phyloP scores from a whole-genome alignment of 2,329 filamentous ascomycete species.

The Colletotrichum eremochloae region DNA sequence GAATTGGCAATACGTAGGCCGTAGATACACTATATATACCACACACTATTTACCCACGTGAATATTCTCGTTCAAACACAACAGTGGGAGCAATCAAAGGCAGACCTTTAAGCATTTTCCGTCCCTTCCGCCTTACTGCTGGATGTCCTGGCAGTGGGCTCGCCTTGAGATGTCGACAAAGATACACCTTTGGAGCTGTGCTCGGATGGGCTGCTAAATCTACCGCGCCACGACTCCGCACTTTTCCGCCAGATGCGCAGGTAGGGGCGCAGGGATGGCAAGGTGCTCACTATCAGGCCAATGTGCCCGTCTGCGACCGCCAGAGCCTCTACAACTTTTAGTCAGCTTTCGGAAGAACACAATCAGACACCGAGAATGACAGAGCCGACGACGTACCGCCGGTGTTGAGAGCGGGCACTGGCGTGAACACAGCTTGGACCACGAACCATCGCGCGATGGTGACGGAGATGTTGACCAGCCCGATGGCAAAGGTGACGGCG shows the following conservation, averaged over 20 bases:
- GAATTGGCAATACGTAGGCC: too few relatives aligned
- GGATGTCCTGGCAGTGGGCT: neutral
- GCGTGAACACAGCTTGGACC: neutral
- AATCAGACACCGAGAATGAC: rapidly evolving
- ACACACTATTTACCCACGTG: too few relatives aligned
- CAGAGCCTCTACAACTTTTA: neutral
- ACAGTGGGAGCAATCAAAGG: neutral
- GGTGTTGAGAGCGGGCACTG: neutral
- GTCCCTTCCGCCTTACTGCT: neutral
- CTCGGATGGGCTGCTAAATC: neutral
- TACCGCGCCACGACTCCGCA: too few relatives aligned
- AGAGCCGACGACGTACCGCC: neutral
- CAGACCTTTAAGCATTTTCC: neutral
- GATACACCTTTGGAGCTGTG: neutral
- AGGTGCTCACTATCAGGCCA: neutral
- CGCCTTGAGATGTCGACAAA: neutral
- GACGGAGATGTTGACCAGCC: neutral
- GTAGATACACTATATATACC: too few relatives aligned
- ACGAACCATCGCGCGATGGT: neutral
- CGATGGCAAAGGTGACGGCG: neutral
- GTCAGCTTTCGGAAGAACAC: neutral
- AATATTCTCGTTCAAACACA: too few relatives aligned
- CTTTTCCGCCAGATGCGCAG: neutral
- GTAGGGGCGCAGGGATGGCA: conserved; percentile 8
- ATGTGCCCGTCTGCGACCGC: neutral